Percentiles rank a stretch among this genome's conserved stretches.
Conservation (phyloP, 768 basidiomycete genomes). For the Mycena chlorophos region DNA sequence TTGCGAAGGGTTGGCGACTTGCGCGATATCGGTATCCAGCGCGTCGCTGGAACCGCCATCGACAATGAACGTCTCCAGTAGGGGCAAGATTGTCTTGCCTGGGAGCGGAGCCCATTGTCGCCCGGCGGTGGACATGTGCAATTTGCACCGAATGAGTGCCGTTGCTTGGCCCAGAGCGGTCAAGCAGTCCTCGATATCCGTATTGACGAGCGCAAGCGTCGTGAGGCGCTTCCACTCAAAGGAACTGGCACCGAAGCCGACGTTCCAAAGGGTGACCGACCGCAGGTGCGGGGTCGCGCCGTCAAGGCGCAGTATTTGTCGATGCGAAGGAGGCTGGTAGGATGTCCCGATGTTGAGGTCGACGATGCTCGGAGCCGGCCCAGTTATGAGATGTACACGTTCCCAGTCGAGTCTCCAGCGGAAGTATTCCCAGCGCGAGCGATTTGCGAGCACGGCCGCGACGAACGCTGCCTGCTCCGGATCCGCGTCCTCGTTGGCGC, state of each 20-base stretch:
- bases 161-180: background rate
- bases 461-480: no score
- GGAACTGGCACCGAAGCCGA: background rate
- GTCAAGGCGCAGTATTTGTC: no score
- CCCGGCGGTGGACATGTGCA: background rate
- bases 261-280: background rate
- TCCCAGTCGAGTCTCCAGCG: background rate
- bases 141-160: background rate
- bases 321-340: background rate
- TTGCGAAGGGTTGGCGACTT: no score
- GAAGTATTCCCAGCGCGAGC: background rate
- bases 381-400: background rate
- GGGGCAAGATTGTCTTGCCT: background rate
- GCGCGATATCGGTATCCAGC: background rate
- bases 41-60: background rate
- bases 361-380: background rate
- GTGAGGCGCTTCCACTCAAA: background rate
- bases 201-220: background rate
- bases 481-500: no score
- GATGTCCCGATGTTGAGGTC: background rate
- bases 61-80: background rate
- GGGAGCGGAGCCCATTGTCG: background rate
- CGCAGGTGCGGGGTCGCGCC: background rate
- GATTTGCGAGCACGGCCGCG: background rate
- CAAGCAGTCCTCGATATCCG: background rate